Evolutionary conservation across 768 basidiomycete species (phyloP), one percentile per base, ranked within the genome.

Genomic region (Holtermannia corniformis): DNA sequence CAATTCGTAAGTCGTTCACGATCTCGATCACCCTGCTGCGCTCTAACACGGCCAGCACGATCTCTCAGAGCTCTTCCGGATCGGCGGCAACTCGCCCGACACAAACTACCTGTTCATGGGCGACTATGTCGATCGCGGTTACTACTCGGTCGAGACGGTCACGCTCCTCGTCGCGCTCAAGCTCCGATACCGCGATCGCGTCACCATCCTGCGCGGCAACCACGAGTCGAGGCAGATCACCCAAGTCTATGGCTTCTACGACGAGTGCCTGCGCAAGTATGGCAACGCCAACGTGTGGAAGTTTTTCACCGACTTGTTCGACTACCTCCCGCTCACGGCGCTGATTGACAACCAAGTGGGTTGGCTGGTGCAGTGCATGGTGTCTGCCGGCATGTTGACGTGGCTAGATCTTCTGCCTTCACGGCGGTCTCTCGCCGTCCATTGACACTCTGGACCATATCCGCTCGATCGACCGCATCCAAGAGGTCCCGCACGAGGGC

Each of bases 41-140:
- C 12, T 14, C 40, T 22, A 27, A 22, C 12, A 52, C 65, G 49
- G 63, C 64, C 77, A 99, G 93, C 95, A 99, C 76, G 95, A 99
- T 78, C 86, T 99, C 51, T 93, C 91, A 53, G 95, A 99, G 73
- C 83, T 97, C 40, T 96, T 99, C 77, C 85, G 92, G 49, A 97
- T 97, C 70, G 95, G 95, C 50, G 95, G 95, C 49, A 96, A 96
- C 77, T 96, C 92, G 14, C 95, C 95, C 44, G 93, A 97, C 76
- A 99, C 95, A 60, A 99, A 96, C 76, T 99, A 99, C 74, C 84
- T 99, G 67, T 99, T 97, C 79, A 99, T 99, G 95, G 95, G 95
- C 24, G 95, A 99, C 78, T 99, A 96, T 72, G 95, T 97, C 64
- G 95, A 96, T 77, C 83, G 92, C 68, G 93, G 93, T 19, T 99